Percentiles rank a stretch among this genome's conserved stretches.
Conservation (phyloP, 2,329 filamentous ascomycete genomes). For the Fusarium chuoi region DNA sequence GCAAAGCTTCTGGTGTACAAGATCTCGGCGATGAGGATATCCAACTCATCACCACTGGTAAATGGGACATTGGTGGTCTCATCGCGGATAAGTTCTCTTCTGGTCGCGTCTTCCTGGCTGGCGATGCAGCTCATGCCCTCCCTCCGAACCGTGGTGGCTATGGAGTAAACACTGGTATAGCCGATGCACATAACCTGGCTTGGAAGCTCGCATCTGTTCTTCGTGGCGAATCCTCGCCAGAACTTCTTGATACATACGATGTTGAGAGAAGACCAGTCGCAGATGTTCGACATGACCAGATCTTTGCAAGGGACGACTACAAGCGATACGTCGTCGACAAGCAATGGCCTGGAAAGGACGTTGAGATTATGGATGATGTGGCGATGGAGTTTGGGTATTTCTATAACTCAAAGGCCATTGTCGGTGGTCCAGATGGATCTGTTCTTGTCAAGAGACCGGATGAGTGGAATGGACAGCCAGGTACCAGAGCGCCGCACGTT, state of each 20-base stretch:
- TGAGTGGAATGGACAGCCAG: constrained; percentile 40
- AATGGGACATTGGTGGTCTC: constrained; percentile 40
- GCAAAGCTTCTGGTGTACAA: constrained; percentile 19
- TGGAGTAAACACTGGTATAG: constrained; percentile 49
- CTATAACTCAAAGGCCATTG: constrained; percentile 7
- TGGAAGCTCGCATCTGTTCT: constrained; percentile 55
- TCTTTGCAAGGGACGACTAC: constrained; percentile 40
- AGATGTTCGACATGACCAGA: constrained; percentile 36
- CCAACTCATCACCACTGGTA: constrained; percentile 29
- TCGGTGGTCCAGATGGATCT: not conserved
- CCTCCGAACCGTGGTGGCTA: constrained; percentile 49
- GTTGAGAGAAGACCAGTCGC: constrained; percentile 50
- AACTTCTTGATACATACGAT: constrained; percentile 52
- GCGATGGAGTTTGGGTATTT: constrained; percentile 31
- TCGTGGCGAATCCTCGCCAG: constrained; percentile 23
- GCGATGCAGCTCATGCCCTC: constrained; percentile 37
- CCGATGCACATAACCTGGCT: constrained; percentile 54
- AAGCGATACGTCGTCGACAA: constrained; percentile 1
- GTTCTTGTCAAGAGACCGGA: constrained; percentile 23
- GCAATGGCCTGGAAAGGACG: constrained; percentile 12
- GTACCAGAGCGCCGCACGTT: constrained; percentile 37
- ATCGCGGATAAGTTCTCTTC: constrained; percentile 45
- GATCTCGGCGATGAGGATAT: constrained; percentile 24
- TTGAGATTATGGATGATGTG: constrained; percentile 15
- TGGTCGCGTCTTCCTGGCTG: constrained; percentile 29